Conservation (phyloP, 192 early-diverging fungal genomes). For the Coemansia sp. region DNA sequence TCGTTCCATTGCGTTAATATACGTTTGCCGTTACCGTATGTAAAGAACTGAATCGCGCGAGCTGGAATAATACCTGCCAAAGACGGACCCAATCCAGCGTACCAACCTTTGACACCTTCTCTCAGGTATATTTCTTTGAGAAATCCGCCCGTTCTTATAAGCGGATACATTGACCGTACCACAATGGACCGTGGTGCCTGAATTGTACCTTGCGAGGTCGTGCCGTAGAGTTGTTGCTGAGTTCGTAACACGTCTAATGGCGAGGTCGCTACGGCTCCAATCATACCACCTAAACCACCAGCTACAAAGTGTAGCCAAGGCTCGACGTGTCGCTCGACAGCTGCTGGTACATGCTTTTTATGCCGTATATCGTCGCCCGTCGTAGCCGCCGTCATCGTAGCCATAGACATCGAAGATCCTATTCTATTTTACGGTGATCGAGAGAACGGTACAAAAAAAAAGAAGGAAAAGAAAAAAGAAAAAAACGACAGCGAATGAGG, state of each 20-base stretch:
- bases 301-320: constrained; percentile 55
- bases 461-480: constrained; percentile 2
- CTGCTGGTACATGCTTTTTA: constrained; percentile 34
- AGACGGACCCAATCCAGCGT: constrained; percentile 94
- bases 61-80: constrained; percentile 93
- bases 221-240: constrained; percentile 73
- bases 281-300: constrained; percentile 66
- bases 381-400: neutral
- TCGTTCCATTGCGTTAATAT: constrained; percentile 72
- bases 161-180: constrained; percentile 27
- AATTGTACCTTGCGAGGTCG: neutral
- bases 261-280: constrained; percentile 84
- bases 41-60: constrained; percentile 90
- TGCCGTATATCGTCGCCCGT: neutral
- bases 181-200: neutral
- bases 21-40: constrained; percentile 88
- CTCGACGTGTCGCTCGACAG: constrained; percentile 42
- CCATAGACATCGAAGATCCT: neutral
- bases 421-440: neutral
- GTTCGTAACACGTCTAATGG: constrained; percentile 96
- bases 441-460: neutral
- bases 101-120: constrained; percentile 84
- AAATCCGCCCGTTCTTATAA: constrained; percentile 23
- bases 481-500: neutral
- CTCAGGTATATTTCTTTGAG: constrained; percentile 63